Evolutionary conservation across 225 moss, liverwort and hornwort species (phyloP).

Genomic region (Pleurozium schreberi): DNA sequence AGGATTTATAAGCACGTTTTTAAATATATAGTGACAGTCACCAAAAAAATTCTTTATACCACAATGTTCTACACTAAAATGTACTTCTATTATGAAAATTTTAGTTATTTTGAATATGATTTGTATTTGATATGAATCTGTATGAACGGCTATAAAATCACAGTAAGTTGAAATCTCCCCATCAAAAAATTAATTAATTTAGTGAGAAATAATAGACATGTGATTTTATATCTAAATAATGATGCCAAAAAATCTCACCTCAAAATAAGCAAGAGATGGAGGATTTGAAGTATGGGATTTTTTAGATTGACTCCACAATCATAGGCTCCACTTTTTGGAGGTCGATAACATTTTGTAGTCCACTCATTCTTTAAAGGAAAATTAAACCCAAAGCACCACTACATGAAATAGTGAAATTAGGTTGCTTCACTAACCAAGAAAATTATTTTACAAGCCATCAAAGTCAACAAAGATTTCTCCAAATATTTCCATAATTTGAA

Average conservation of each 20-base stretch:
- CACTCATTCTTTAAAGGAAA: background rate
- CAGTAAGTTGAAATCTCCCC: fast-evolving
- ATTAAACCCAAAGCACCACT: background rate
- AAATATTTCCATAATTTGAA: background rate
- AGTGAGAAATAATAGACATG: fast-evolving
- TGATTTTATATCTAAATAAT: background rate
- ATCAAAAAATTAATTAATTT: background rate
- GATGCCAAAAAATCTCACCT: fast-evolving
- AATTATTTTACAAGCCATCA: no score
- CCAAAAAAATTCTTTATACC: background rate
- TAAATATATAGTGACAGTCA: fast-evolving
- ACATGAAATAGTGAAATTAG: background rate
- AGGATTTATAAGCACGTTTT: fast-evolving
- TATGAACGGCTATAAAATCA: no score
- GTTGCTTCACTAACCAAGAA: background rate
- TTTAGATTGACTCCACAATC: fast-evolving
- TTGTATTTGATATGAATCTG: background rate
- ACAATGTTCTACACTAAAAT: background rate
- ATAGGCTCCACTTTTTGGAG: fast-evolving
- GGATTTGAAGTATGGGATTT: fast-evolving
- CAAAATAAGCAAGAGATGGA: background rate
- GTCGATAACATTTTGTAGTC: fast-evolving
- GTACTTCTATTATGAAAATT: fast-evolving
- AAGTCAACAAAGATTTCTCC: background rate
- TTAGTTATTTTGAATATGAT: background rate